Conservation (phyloP, 352 stramenopile genomes). For the Phytophthora constricta region DNA sequence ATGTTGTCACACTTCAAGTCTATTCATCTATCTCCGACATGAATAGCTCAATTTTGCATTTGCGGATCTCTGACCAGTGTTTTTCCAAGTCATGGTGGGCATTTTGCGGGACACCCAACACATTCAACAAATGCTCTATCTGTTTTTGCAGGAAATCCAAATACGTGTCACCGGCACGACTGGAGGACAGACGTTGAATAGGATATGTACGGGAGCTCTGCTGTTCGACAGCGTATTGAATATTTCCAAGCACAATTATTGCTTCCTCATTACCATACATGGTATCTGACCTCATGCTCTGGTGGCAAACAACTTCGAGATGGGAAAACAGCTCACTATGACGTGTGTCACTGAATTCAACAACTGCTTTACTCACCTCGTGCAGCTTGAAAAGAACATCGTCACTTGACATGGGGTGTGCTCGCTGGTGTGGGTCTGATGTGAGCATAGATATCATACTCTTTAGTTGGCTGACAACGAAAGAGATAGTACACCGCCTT, state of each 20-base stretch:
- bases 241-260: not conserved
- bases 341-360: not conserved
- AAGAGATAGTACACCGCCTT: no score
- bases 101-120: not conserved
- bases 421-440: not conserved
- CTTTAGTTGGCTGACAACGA: not conserved
- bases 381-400: not conserved
- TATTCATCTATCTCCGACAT: not conserved
- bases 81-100: not conserved
- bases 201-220: not conserved
- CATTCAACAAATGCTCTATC: not conserved
- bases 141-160: not conserved
- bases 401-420: not conserved
- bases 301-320: not conserved
- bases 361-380: not conserved
- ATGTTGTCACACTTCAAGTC: not conserved
- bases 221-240: not conserved
- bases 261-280: not conserved
- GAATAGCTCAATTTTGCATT: not conserved
- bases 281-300: not conserved
- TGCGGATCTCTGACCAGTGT: not conserved
- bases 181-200: not conserved
- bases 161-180: not conserved
- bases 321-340: not conserved
- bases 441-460: not conserved